phyloP scores from a whole-genome alignment of 441 rosid genomes.

The Pelargonium myrrhifolium region DNA sequence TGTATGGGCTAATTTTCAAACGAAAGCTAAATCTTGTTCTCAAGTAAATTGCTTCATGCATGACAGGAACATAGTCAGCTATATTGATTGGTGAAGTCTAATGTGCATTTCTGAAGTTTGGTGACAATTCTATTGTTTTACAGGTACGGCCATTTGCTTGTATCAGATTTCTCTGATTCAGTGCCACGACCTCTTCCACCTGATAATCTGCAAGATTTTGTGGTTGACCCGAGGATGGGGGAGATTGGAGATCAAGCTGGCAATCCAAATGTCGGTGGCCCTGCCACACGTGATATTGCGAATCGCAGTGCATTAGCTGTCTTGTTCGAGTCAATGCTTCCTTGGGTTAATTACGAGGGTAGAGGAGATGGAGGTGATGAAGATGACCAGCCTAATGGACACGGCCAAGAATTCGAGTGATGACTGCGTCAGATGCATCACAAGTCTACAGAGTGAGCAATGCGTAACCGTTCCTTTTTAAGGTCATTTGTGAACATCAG shows the following conservation, averaged over 20 bases:
- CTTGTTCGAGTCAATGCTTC: constrained; percentile 69
- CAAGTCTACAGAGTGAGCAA: background rate
- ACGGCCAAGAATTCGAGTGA: constrained; percentile 17
- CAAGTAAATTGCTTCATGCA: background rate
- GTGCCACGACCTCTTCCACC: constrained; percentile 66
- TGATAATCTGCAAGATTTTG: constrained; percentile 73
- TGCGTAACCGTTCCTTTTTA: background rate
- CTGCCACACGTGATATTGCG: constrained; percentile 38
- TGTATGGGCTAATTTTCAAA: background rate
- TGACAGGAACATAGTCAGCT: background rate
- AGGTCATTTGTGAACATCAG: background rate
- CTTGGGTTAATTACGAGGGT: constrained; percentile 57
- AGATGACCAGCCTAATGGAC: constrained; percentile 31
- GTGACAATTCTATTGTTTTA: constrained; percentile 8
- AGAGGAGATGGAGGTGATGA: constrained; percentile 36
- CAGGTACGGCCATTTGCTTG: constrained; percentile 70
- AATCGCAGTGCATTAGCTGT: constrained; percentile 56
- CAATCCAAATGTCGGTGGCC: constrained; percentile 31
- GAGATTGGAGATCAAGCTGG: constrained; percentile 38
- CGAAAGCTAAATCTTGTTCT: background rate
- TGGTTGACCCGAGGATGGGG: constrained; percentile 55
- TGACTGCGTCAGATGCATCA: background rate
- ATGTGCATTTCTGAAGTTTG: constrained; percentile 1
- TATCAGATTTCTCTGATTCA: constrained; percentile 70
- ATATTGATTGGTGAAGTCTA: background rate